Evolutionary conservation across 257 asterid genomes (phyloP), one percentile per base, ranked within the genome.

Genomic region (Lavandula angustifolia): DNA sequence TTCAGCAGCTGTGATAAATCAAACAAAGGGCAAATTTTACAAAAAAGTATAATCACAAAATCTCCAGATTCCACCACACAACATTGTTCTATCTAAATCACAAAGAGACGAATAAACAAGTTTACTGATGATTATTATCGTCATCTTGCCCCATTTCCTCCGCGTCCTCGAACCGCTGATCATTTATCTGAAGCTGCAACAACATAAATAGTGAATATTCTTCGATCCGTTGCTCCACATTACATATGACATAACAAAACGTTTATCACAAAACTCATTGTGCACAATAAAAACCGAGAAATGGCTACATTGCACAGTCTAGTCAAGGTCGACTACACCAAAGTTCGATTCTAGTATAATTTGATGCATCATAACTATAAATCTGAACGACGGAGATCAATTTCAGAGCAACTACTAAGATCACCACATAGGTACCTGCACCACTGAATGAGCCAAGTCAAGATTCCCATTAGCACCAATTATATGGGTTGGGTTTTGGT

Each of bases 81-180:
- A 32, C 64, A 59, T 55, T 17, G 57, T 11, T 33, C 10, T 57
- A 27, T 32, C 18, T 11, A 37, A 61, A 56, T 52, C 60, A 27
- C 42, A 33, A 61, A 9, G 27, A 58, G 34, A 60, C 50, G 42
- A 54, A 12, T 51, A 8, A 22, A 41, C 48, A 38, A 16, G 75
- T 43, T 81, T 71, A 79, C 50, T 54, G 65, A 52, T 66, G 67
- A 41, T 76, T 81, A 59, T 72, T 79, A 63, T 65, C 68, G 63
- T 72, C 69, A 22, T 82, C 88, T 56, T 76, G 79, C 42, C 85
- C 94, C 81, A 77, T 84, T 74, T 92, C 98, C 59, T 89, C 95
- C 1, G 99, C 99, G 76, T 92, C 99, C 73, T 89, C 94, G 67
- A 92, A 87, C 50, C 96, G 86, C 42, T 69, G 78, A 73, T 92